A percentile compares a stretch with the other conserved stretches of the same genome.
Conservation (phyloP, 1,139 yeast genomes). For the Taiozyma sp. region DNA sequence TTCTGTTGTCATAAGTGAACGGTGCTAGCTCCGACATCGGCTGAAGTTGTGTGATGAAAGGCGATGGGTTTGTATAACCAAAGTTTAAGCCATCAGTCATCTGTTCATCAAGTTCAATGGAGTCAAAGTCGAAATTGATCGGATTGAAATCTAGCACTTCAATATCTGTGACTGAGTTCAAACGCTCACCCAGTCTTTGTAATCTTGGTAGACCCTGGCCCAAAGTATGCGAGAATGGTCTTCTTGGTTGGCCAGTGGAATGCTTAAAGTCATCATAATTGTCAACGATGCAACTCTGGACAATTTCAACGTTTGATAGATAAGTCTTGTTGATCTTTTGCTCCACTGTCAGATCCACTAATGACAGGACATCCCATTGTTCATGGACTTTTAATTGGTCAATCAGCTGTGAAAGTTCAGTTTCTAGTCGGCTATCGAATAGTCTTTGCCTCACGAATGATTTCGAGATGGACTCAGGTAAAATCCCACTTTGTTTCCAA, state of each 20-base stretch:
- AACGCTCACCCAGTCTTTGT: slow-evolving; percentile 16
- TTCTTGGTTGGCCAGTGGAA: slow-evolving; percentile 11
- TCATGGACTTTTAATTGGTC: slow-evolving; percentile 40
- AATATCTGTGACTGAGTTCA: slow-evolving; percentile 1
- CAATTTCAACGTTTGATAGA: slow-evolving; percentile 57
- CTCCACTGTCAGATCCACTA: slow-evolving; percentile 53
- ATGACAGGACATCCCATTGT: slow-evolving; percentile 54
- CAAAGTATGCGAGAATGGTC: slow-evolving; percentile 22
- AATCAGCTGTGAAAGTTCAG: slow-evolving; percentile 38
- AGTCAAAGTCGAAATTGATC: slow-evolving; percentile 6
- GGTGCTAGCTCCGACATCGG: slow-evolving; percentile 18
- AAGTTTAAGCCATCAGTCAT: not conserved
- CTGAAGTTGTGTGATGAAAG: slow-evolving; percentile 10
- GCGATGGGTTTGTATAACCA: not conserved
- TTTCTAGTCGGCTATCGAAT: slow-evolving; percentile 30
- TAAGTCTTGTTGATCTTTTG: slow-evolving; percentile 49
- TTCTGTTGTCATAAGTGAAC: not conserved
- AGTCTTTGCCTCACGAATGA: slow-evolving; percentile 22
- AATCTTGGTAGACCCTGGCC: slow-evolving; percentile 21
- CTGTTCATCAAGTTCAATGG: not conserved
- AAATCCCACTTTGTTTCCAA: slow-evolving; percentile 44
- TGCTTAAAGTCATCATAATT: slow-evolving; percentile 27
- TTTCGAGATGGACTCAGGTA: slow-evolving; percentile 26
- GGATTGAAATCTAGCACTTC: slow-evolving; percentile 9
- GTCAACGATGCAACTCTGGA: slow-evolving; percentile 55